These are phyloP conservation scores for Anthostomella pinea DNA, from an alignment of 2,329 filamentous ascomycete species.

Conservation along the genomic window DNA sequence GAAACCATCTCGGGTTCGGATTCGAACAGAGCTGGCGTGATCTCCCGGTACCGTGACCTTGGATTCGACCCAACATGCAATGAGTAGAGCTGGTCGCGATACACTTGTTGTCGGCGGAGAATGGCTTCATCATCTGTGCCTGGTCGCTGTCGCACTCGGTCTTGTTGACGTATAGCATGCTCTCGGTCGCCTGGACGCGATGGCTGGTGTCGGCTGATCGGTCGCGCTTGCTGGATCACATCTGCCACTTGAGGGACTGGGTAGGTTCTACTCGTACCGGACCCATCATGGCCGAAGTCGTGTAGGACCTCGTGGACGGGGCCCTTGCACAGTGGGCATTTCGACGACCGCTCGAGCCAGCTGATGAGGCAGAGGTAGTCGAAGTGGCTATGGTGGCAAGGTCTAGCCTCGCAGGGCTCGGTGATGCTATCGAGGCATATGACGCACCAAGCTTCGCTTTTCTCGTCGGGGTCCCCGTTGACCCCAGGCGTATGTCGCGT, in stretches of 20 bases:
- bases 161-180: too few species aligned
- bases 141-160: too few species aligned
- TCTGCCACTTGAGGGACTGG: slow-evolving; percentile 39
- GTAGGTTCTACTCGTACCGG: slow-evolving; percentile 56
- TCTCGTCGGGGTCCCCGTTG: slow-evolving; percentile 27
- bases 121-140: slow-evolving; percentile 38
- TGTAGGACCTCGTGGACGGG: slow-evolving; percentile 60
- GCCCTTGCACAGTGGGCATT: slow-evolving; percentile 76
- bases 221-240: slow-evolving; percentile 9
- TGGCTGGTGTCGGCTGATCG: too few species aligned
- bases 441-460: slow-evolving; percentile 63
- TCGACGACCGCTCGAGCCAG: slow-evolving; percentile 72
- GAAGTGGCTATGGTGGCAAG: slow-evolving; percentile 78
- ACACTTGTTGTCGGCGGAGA: slow-evolving; percentile 66
- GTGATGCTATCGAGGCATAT: slow-evolving; percentile 80
- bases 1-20: slow-evolving; percentile 66
- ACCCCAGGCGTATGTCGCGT: slow-evolving; percentile 28
- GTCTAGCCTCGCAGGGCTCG: slow-evolving; percentile 67
- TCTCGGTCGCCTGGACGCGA: too few species aligned
- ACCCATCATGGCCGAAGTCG: slow-evolving; percentile 49
- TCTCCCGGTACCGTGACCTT: slow-evolving; percentile 70
- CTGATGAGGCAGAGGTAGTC: slow-evolving; percentile 81
- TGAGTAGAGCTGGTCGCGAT: slow-evolving; percentile 69
- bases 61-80: slow-evolving; percentile 80
- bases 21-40: slow-evolving; percentile 66